These are phyloP conservation scores for Naganishia liquefaciens DNA, from an alignment of 1,284 basidiomycete genomes.

Conservation along the genomic window DNA sequence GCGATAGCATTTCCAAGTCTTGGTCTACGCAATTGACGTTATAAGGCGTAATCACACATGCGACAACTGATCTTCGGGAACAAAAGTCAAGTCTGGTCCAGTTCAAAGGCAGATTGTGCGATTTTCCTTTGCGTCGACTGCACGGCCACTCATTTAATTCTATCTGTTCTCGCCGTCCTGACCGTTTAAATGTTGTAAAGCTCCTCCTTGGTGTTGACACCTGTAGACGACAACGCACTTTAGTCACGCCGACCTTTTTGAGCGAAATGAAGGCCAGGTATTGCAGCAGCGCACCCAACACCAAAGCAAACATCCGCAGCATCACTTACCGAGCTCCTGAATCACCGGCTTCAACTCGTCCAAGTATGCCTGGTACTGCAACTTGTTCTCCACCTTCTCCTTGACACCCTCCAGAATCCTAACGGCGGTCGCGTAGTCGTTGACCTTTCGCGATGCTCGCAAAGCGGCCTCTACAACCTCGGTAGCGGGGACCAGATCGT, in stretches of 20 bases:
- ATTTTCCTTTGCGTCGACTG: constrained; percentile 7
- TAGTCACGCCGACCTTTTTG: background rate
- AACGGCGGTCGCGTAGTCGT: constrained; percentile 96
- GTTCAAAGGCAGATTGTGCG: constrained; percentile 11
- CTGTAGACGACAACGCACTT: constrained; percentile 31
- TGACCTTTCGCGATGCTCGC: constrained; percentile 83
- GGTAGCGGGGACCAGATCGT: constrained; percentile 92
- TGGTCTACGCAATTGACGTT: constrained; percentile 21
- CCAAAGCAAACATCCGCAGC: background rate
- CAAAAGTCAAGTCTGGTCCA: background rate
- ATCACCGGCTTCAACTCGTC: constrained; percentile 80
- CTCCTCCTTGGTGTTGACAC: constrained; percentile 53
- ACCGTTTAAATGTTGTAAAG: constrained; percentile 47
- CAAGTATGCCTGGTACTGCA: constrained; percentile 87
- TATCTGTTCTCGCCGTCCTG: constrained; percentile 1
- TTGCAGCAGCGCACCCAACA: too few relatives aligned
- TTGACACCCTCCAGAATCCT: constrained; percentile 88
- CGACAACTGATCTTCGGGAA: constrained; percentile 8
- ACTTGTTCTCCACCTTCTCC: constrained; percentile 93
- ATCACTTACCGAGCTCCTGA: constrained; percentile 80
- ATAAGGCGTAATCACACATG: constrained; percentile 20
- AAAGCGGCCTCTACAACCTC: constrained; percentile 87
- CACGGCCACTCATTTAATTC: constrained; percentile 13
- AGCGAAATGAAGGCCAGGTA: background rate
- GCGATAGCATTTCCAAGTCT: background rate